Conservation (phyloP, 768 basidiomycete genomes). For the Rhodotorula diobovata region DNA sequence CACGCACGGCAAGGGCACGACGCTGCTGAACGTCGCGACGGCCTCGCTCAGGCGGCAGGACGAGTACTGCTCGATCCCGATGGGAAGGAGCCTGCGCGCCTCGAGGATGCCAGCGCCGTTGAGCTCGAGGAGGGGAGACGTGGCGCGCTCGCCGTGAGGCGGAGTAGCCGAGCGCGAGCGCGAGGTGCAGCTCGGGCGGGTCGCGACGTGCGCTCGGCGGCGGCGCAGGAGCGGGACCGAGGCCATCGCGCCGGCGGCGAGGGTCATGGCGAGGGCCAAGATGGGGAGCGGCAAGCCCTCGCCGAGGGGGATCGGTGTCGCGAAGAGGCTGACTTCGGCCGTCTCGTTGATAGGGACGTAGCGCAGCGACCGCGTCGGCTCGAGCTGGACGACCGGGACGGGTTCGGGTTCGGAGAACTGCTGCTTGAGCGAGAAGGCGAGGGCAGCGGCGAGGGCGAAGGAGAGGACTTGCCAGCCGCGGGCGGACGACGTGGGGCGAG, state of each 20-base stretch:
- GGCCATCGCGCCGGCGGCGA: background rate
- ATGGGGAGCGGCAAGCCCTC: background rate
- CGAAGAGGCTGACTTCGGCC: conserved; percentile 3
- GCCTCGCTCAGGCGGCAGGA: background rate
- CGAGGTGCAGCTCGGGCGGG: background rate
- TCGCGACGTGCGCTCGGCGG: background rate
- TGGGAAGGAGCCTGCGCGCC: background rate
- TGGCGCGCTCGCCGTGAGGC: background rate
- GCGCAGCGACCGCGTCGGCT: conserved; percentile 1
- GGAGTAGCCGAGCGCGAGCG: background rate
- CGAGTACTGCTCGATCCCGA: background rate
- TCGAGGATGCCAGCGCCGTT: conserved; percentile 16
- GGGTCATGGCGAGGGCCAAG: background rate
- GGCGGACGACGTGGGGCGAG: background rate
- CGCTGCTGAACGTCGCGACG: background rate
- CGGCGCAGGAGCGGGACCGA: background rate
- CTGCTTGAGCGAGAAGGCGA: conserved; percentile 10
- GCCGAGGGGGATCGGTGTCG: conserved; percentile 21
- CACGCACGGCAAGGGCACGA: conserved; percentile 5
- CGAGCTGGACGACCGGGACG: background rate
- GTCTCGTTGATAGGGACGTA: conserved; percentile 15
- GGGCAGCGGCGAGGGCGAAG: conserved; percentile 3
- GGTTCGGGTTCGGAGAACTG: background rate
- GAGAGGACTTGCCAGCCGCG: conserved; percentile 27
- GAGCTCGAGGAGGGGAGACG: conserved; percentile 22